Evolutionary conservation across 2,329 filamentous ascomycete species (phyloP).

Genomic region (Diplodia corticola): DNA sequence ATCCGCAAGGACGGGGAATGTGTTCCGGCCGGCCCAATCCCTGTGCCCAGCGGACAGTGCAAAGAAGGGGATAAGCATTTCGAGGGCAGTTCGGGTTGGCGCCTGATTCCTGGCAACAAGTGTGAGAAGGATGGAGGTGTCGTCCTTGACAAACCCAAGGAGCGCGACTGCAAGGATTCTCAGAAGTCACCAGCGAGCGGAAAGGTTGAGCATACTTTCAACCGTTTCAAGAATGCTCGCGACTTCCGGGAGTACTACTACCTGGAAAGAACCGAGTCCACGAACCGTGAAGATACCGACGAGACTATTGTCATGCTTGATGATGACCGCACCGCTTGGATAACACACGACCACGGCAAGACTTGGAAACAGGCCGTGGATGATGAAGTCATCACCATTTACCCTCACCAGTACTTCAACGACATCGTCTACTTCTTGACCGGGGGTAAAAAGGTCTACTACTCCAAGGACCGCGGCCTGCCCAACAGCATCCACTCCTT

Average conservation of each 20-base stretch:
- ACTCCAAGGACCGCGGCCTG: constrained; percentile 74
- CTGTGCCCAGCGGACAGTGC: constrained; percentile 71
- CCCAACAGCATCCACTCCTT: constrained; percentile 69
- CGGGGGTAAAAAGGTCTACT: constrained; percentile 65
- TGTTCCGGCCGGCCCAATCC: constrained; percentile 61
- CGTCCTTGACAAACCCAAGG: constrained; percentile 54
- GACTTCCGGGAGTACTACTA: constrained; percentile 65
- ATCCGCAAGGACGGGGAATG: constrained; percentile 68
- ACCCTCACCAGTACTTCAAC: constrained; percentile 77
- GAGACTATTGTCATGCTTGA: constrained; percentile 71
- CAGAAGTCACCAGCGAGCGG: constrained; percentile 61
- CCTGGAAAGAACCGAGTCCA: constrained; percentile 70
- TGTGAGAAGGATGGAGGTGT: constrained; percentile 43
- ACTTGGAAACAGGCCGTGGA: constrained; percentile 74
- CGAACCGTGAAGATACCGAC: constrained; percentile 59
- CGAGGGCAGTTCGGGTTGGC: constrained; percentile 84
- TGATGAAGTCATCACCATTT: constrained; percentile 68
- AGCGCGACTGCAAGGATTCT: constrained; percentile 72
- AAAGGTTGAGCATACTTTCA: constrained; percentile 62
- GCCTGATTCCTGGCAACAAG: constrained; percentile 73
- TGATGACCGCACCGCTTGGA: constrained; percentile 62
- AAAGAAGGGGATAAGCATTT: constrained; percentile 71
- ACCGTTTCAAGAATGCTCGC: constrained; percentile 60
- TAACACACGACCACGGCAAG: constrained; percentile 86
- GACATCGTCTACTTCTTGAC: constrained; percentile 89